Evolutionary conservation across 768 basidiomycete species (phyloP), one percentile per base, ranked within the genome.

Genomic region (Mycena belliarum): DNA sequence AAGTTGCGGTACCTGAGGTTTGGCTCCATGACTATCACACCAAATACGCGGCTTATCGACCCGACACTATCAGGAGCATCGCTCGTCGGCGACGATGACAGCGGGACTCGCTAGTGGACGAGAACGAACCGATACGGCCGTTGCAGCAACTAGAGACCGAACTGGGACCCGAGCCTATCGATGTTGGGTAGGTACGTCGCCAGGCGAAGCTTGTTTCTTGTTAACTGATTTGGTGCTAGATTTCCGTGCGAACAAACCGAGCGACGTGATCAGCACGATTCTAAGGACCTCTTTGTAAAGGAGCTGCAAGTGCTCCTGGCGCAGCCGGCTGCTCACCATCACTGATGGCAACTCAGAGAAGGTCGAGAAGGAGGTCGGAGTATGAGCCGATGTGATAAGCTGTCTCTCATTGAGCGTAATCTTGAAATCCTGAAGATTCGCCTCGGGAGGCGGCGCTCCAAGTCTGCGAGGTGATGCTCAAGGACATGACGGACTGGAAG

Each of bases 151-250:
- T 79, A 3, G 87, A 91, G 46, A 79, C 84, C 49, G 0, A 88
- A 91, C 58, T 99, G 97, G 97, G 87, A 90, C 43, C 97, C 97
- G 95, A 98, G 68, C 95, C 97, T 0, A 82, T 95, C 52, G 97
- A 99, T 71, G 97, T 97, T 29, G 97, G 95, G 0, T 92, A 54
- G 91, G 95, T 95, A 62, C 55, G 78, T 68, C 21, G 46, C 42
- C 3, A n/a, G n/a, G n/a, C n/a, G 52, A 45, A 20, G 38, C 20
- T 1, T 6, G 16, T 3, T 6, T n/a, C 23, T n/a, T 1, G 6
- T 24, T 4, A 29, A n/a, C 18, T 29, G 25, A 47, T n/a, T n/a
- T 11, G 12, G 7, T 12, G 12, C 29, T 72, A 95, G 96, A 95
- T 63, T 99, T 97, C 75, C 82, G 94, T 33, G 84, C 91, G 1